phyloP scores from a whole-genome alignment of 495 filamentous ascomycete genomes.

The Aspergillus nidulans region DNA sequence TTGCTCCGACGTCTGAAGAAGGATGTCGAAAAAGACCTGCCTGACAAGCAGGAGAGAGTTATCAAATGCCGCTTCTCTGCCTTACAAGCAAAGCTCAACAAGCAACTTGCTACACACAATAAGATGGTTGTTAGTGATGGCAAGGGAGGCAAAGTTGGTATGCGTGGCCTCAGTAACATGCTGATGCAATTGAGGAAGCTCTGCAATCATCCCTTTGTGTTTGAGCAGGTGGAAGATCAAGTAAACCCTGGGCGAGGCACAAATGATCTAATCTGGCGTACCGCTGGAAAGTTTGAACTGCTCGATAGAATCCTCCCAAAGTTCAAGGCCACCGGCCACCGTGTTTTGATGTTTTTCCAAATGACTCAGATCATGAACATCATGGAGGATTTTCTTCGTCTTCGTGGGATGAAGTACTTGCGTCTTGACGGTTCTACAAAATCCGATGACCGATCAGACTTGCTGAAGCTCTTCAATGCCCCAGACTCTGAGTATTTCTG shows the following conservation, averaged over 20 bases:
- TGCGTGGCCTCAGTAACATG: conserved; percentile 98
- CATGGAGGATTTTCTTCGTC: conserved; percentile 96
- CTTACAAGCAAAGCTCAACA: conserved; percentile 87
- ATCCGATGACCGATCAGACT: conserved; percentile 90
- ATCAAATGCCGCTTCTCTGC: conserved; percentile 99
- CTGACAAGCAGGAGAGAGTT: conserved; percentile 97
- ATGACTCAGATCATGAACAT: conserved; percentile 99
- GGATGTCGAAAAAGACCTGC: conserved; percentile 97
- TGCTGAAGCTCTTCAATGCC: conserved; percentile 84
- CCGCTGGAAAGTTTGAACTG: conserved; percentile 94
- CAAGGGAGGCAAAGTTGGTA: conserved; percentile 91
- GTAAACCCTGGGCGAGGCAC: conserved; percentile 85
- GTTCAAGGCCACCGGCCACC: conserved; percentile 81
- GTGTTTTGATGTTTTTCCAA: conserved; percentile 99
- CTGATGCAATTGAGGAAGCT: conserved; percentile 98
- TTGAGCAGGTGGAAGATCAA: conserved; percentile 94
- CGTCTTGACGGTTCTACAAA: conserved; percentile 96
- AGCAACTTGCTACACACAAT: conserved; percentile 92
- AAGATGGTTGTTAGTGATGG: conserved; percentile 90
- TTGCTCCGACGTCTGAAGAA: conserved; percentile 97
- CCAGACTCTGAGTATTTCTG: conserved; percentile 90
- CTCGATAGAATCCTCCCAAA: conserved; percentile 91
- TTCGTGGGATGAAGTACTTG: conserved; percentile 75
- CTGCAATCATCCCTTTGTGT: conserved; percentile 98
- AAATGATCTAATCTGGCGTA: conserved; percentile 94